Base-by-base conservation (phyloP, 805 yeast genomes). In the Cyberlindnera galapagoensis region DNA sequence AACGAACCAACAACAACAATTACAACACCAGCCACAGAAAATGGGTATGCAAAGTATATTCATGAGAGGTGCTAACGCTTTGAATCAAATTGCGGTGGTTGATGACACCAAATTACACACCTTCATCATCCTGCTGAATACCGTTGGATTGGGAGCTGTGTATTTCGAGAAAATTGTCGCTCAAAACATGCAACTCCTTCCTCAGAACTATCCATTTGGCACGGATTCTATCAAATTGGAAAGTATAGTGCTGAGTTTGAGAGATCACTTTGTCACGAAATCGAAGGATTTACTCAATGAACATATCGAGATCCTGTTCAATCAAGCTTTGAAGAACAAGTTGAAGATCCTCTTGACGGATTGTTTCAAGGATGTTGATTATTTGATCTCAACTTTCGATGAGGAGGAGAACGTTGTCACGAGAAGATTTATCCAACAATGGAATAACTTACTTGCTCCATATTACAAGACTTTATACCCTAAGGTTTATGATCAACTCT, bases 51-150 rank as follows among this genome's bases (percentile, higher is more conserved):
- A 57, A 7, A 54, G 49, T 34, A 42, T 65, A 26, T 61, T 68
- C 34, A 57, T 59, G 56, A 62, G 64, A 37, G 63, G 68, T 36
- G 71, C 73, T 5, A 57, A 54, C 42, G 67, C 66, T 2, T 44
- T 65, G 30, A 62, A 64, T 17, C 60, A 60, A 33, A 58, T 61
- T 15, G 48, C 56, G 1, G 40, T 56, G 5, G 63, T 12, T 20
- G 69, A 69, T 28, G 68, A 71, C 7, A 59, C 67, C 4, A 67
- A 72, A 36, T 54, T 83, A 11, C 67, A 74, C 20, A 72, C 71
- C 11, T 87, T 75, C 49, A 59, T 86, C 24, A 60, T 83, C 1
- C 72, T 80, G 37, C 60, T 87, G 38, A 88, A 90, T 56, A 78
- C 94, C 2, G 62, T 87, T 5, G 74, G 80, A 9, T 59, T 78